Evolutionary conservation across 805 yeast genomes (phyloP).

Genomic region (Monosporozyma yasuniensis): DNA sequence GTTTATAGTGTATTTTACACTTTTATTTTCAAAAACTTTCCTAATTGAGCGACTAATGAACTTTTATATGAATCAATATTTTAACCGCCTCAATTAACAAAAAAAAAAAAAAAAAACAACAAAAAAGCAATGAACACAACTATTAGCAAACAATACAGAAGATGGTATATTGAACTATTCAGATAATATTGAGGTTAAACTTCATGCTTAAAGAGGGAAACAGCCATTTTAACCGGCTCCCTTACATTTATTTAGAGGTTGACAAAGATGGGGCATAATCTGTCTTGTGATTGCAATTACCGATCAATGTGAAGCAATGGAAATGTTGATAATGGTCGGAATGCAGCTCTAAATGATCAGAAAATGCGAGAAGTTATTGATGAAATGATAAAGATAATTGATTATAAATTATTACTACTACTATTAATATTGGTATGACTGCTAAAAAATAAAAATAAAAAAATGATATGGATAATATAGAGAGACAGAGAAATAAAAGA

Average conservation of each 20-base stretch:
- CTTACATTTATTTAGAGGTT: too few relatives aligned
- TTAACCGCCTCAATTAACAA: slow-evolving; percentile 2
- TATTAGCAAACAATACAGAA: background rate
- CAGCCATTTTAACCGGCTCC: too few relatives aligned
- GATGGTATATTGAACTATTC: background rate
- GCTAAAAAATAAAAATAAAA: background rate
- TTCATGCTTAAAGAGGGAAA: too few relatives aligned
- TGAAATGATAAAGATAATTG: background rate
- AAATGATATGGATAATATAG: background rate
- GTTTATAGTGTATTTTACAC: background rate
- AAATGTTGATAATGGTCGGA: too few relatives aligned
- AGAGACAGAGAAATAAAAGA: background rate
- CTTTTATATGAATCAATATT: background rate
- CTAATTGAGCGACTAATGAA: slow-evolving; percentile 4
- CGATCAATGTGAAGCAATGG: too few relatives aligned
- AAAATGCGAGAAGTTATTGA: background rate
- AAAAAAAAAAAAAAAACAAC: background rate
- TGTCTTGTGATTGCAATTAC: too few relatives aligned
- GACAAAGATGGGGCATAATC: too few relatives aligned
- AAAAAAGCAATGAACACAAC: background rate
- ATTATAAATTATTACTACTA: slow-evolving; percentile 1
- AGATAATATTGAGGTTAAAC: background rate
- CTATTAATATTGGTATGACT: background rate
- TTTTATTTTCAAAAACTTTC: background rate
- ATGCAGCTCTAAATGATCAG: too few relatives aligned